These are phyloP conservation scores for Russula abietina DNA, from an alignment of 768 basidiomycete genomes.

Conservation along the genomic window DNA sequence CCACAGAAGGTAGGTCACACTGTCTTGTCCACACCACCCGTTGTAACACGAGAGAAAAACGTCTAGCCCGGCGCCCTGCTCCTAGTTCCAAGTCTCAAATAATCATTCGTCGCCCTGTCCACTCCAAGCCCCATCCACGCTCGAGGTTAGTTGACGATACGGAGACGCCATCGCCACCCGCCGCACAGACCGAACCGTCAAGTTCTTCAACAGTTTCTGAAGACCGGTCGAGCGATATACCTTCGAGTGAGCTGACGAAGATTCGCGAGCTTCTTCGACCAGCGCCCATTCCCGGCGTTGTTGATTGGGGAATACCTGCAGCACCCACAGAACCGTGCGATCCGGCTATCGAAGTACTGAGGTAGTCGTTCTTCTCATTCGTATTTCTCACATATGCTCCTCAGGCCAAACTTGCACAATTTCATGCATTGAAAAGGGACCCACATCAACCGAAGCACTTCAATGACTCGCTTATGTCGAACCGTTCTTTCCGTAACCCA, in stretches of 20 bases:
- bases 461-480: slow-evolving; percentile 92
- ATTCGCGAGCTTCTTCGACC: slow-evolving; percentile 57
- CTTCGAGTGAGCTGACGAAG: slow-evolving; percentile 40
- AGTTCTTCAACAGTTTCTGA: slow-evolving; percentile 12
- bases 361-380: neutral
- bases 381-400: neutral
- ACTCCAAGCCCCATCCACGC: slow-evolving; percentile 23
- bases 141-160: slow-evolving; percentile 16
- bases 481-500: slow-evolving; percentile 91
- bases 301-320: slow-evolving; percentile 75
- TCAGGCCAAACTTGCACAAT: slow-evolving; percentile 77
- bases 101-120: slow-evolving; percentile 20
- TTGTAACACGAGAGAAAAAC: neutral
- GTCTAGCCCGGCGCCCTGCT: slow-evolving; percentile 11
- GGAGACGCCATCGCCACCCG: neutral
- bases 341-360: slow-evolving; percentile 53
- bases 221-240: slow-evolving; percentile 3
- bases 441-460: slow-evolving; percentile 71
- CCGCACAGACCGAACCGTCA: slow-evolving; percentile 7
- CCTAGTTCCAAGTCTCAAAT: slow-evolving; percentile 22
- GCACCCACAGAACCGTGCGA: slow-evolving; percentile 50
- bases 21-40: neutral
- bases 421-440: slow-evolving; percentile 64
- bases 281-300: slow-evolving; percentile 54
- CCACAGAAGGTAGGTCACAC: slow-evolving; percentile 18